A percentile compares a stretch with the other conserved stretches of the same genome.
phyloP scores from a whole-genome alignment of 169 alveolate genomes.

The Plasmodium cynomolgi region DNA sequence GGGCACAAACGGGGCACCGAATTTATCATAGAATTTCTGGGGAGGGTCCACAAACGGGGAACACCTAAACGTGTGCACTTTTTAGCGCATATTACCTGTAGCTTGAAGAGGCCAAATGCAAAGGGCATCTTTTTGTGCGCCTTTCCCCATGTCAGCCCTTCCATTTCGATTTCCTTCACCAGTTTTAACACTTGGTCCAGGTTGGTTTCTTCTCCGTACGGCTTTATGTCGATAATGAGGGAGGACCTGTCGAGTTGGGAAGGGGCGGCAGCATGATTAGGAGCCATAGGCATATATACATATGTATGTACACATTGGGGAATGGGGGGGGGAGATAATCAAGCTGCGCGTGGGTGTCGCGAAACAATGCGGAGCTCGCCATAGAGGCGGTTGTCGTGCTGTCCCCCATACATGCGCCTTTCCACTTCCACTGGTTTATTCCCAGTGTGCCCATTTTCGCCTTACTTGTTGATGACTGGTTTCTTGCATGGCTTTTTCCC shows the following conservation, averaged over 20 bases:
- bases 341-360: not conserved
- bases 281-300: not conserved
- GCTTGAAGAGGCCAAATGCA: constrained; percentile 89
- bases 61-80: not conserved
- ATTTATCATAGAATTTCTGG: too few relatives aligned
- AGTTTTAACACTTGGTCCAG: constrained; percentile 84
- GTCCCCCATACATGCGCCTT: not conserved
- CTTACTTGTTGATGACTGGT: constrained; percentile 71
- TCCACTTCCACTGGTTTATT: not conserved
- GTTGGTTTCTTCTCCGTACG: constrained; percentile 85
- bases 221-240: constrained; percentile 88
- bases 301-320: not conserved
- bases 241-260: constrained; percentile 80
- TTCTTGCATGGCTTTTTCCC: constrained; percentile 73
- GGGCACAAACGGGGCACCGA: not conserved
- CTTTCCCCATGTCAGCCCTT: constrained; percentile 90
- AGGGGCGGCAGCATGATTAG: not conserved
- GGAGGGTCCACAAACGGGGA: not conserved
- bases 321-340: not conserved
- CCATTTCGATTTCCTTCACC: constrained; percentile 84
- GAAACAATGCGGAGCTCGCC: not conserved
- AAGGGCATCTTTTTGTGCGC: constrained; percentile 88
- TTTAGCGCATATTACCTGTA: constrained; percentile 77
- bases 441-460: constrained; percentile 14
- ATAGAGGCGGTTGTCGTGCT: not conserved